Evolutionary conservation across 2,329 filamentous ascomycete genomes (phyloP), one percentile per base, ranked within the genome.

Genomic region (Talaromyces sp.): DNA sequence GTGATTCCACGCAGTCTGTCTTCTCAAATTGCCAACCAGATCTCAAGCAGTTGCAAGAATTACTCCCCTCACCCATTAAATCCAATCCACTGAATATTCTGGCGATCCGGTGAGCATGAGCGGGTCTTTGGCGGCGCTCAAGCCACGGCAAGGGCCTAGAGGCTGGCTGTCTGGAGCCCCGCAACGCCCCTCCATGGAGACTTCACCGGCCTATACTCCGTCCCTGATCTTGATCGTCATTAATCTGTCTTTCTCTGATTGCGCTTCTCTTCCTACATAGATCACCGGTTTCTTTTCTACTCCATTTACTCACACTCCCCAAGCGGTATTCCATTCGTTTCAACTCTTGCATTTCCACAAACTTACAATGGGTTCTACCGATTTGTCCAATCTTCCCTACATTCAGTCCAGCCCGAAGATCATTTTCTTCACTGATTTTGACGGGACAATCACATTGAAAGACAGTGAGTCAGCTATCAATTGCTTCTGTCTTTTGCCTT

Each of bases 361-460:
- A 47, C 13, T 49, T 61, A 73, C 59, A 54, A 78, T 78, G 76
- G 71, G 70, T 13, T 73, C 74, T 33, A 70, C 67, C 11, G 64
- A 61, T 56, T 74, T 79, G 41, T 75, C 77, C 6, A 66, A 67
- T 15, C 75, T 80, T 43, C 77, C 78, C 25, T 80, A 80, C 31
- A 74, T 83, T 70, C 74, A 78, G 67, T 79, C 76, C 65, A 88
- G 90, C 76, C 93, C 93, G 61, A 90, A 92, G 80, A 91, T 92
- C 83, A 93, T 99, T 83, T 97, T 99, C 86, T 98, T 98, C 84
- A 97, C 93, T 71, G 95, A 99, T 81, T 98, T 98, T 76, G 95
- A 99, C 80, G 95, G 95, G 73, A 98, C 93, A 62, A 94, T 97
- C 76, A 97, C 94, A 58, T 85, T 88, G 65, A 82, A 87, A 73